A percentile compares a stretch with the other conserved stretches of the same genome.
Conservation (phyloP, 169 alveolate genomes). For the Plasmodium cynomolgi region DNA sequence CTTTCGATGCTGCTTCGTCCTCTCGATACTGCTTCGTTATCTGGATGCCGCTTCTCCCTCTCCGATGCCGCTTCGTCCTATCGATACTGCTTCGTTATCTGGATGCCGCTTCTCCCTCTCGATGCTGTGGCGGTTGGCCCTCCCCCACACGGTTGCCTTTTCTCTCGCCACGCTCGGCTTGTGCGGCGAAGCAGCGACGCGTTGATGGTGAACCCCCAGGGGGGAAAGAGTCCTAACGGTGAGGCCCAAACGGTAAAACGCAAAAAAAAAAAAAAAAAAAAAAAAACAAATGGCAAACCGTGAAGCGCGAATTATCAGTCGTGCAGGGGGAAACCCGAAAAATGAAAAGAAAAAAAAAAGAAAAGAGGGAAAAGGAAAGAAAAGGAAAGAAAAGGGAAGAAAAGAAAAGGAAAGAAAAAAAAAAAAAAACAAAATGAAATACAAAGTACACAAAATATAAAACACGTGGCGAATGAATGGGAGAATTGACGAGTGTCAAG, state of each 20-base stretch:
- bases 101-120: too few relatives aligned
- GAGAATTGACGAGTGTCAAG: background rate
- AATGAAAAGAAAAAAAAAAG: background rate
- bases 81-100: background rate
- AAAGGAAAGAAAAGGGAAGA: background rate
- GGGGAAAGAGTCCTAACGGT: background rate
- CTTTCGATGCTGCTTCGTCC: background rate
- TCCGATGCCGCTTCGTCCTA: background rate
- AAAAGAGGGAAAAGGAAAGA: background rate
- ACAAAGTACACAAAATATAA: background rate
- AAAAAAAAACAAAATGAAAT: background rate
- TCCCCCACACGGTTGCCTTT: background rate
- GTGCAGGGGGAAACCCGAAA: background rate
- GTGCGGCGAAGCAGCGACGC: background rate
- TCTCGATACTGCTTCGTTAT: background rate
- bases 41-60: background rate
- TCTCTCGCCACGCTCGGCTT: background rate
- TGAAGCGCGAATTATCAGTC: background rate
- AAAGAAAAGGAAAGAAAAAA: background rate
- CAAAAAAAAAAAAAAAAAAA: background rate
- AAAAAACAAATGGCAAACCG: background rate
- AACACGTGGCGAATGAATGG: background rate
- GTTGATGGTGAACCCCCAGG: background rate
- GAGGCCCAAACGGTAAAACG: background rate
- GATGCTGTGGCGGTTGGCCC: background rate